Evolutionary conservation across 805 yeast species (phyloP).

Genomic region (Candida adriatica): DNA sequence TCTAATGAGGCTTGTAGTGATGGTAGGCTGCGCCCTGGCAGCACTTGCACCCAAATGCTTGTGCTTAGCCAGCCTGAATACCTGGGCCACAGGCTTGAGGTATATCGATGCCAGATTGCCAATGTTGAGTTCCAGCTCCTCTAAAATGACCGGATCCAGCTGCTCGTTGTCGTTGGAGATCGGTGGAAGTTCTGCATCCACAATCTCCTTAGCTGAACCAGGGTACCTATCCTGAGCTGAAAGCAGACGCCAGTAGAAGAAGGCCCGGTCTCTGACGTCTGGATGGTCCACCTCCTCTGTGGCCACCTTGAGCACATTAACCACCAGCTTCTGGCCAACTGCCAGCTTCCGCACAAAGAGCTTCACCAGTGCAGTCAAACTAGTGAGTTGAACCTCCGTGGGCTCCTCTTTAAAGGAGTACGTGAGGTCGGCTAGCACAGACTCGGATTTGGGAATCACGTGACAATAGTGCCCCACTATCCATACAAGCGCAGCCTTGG

Average conservation of each 20-base stretch:
- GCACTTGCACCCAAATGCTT: conserved; percentile 44
- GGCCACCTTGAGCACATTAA: conserved; percentile 54
- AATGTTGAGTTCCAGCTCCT: conserved; percentile 75
- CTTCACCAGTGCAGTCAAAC: conserved; percentile 70
- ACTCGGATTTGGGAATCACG: conserved; percentile 35
- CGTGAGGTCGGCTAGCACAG: conserved; percentile 36
- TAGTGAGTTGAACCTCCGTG: conserved; percentile 64
- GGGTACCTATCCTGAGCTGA: conserved; percentile 39
- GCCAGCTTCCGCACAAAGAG: conserved; percentile 52
- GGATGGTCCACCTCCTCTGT: conserved; percentile 77
- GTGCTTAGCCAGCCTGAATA: conserved; percentile 59
- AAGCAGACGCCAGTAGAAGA: conserved; percentile 76
- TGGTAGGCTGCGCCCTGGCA: conserved; percentile 29
- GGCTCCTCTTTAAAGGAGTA: conserved; percentile 54
- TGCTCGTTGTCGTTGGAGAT: conserved; percentile 63
- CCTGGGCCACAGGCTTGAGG: conserved; percentile 74
- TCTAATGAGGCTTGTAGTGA: conserved; percentile 1
- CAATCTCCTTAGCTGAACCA: conserved; percentile 42
- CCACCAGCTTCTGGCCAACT: conserved; percentile 47
- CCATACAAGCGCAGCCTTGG: conserved; percentile 79
- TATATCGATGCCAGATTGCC: conserved; percentile 82
- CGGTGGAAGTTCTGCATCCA: conserved; percentile 54
- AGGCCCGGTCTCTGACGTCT: conserved; percentile 81
- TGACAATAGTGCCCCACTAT: conserved; percentile 67
- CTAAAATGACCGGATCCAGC: conserved; percentile 61